Evolutionary conservation across 208 protist genomes (phyloP), one percentile per base, ranked within the genome.

Genomic region (Trypanosoma theileri): DNA sequence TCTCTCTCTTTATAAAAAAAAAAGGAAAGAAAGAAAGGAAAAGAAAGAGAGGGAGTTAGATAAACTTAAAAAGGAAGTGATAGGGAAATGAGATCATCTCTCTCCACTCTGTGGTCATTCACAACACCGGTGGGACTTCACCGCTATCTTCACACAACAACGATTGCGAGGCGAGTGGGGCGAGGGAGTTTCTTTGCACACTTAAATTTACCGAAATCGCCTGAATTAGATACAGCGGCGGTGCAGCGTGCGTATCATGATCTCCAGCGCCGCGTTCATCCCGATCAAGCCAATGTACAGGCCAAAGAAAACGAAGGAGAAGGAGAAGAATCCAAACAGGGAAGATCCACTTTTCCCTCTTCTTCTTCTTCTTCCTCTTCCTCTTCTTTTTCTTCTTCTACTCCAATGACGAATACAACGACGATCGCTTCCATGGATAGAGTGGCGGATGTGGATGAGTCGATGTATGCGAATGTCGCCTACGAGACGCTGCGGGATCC

Each of bases 151-250:
- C 52, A 69, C 40, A 55, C 54, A 4, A 69, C 52, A 16, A 12
- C 3, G 40, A 46, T 62, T 51, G 16, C 24, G 13, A 35, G 16
- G 48, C 4, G 26, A 53, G 26, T 53, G 10, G 67, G 74, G 0
- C 51, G 75, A 14, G 89, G 89, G 6, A 95, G 87, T 68, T 93
- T 80, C 69, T 95, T 93, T 63, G 64, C 79, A 42, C 92, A 88
- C 59, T 91, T 92, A 54, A 57, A n/a, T 28, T 58, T 95, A 7
- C 59, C 69, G 26, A 59, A 66, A 50, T 75, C 77, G 4, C 85
- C 87, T 13, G 79, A 79, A 12, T 31, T 95, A 17, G 69, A 89
- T 59, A 80, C 61, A n/a, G 60, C 71, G 14, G 72, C 35, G 4
- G 75, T 95, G 42, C 86, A 95, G 70, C 84, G 79, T 21, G 72